Conservation (phyloP, 805 yeast species). For the Candida pseudofarinosa region DNA sequence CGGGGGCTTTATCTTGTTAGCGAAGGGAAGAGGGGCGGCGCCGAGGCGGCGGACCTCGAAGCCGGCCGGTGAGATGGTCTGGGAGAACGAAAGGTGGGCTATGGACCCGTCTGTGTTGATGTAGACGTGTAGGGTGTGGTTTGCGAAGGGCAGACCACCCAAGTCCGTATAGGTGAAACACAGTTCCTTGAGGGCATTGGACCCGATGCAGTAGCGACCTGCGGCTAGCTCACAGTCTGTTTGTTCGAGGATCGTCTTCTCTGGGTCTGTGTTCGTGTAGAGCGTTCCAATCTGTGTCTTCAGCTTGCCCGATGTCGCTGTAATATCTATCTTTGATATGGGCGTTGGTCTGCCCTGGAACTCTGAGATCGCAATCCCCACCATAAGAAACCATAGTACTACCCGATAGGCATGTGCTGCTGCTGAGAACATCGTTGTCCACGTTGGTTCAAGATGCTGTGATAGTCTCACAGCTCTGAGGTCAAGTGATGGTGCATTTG, state of each 20-base stretch:
- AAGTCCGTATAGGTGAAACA: slow-evolving; percentile 23
- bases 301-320: neutral
- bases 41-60: neutral
- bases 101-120: neutral
- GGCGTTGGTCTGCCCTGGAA: neutral
- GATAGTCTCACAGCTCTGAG: too few relatives aligned
- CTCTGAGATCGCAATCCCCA: neutral
- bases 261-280: slow-evolving; percentile 8
- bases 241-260: slow-evolving; percentile 8
- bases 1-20: neutral
- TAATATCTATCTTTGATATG: neutral
- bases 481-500: too few relatives aligned
- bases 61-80: neutral
- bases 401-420: neutral
- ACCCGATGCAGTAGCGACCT: slow-evolving; percentile 27
- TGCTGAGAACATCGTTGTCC: neutral
- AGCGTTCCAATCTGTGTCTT: neutral
- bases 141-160: slow-evolving; percentile 1
- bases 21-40: neutral
- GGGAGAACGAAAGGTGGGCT: neutral
- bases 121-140: slow-evolving; percentile 9
- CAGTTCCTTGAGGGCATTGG: slow-evolving; percentile 22
- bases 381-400: neutral
- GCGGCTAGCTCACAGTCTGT: neutral
- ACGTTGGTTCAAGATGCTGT: too few relatives aligned